Evolutionary conservation across 2,329 filamentous ascomycete genomes (phyloP).

Genomic region (Pestalotiopsis sp.): DNA sequence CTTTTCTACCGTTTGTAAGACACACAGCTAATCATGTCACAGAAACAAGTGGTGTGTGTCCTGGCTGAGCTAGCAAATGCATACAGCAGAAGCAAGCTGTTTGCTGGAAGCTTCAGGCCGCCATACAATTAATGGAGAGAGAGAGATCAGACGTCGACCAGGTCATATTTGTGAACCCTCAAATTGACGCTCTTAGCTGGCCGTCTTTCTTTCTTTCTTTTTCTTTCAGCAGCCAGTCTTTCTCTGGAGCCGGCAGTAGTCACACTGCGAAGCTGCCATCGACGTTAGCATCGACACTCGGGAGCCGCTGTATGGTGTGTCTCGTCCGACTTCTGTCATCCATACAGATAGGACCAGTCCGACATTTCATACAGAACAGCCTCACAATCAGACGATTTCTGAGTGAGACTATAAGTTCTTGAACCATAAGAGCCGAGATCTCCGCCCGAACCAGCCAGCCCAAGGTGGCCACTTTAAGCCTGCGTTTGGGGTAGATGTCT

Average conservation of each 20-base stretch:
- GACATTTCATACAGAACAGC: not conserved
- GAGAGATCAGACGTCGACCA: not conserved
- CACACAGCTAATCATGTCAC: not conserved
- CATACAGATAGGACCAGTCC: not conserved
- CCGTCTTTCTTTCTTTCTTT: not conserved
- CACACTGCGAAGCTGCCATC: not conserved
- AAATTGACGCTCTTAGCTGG: not conserved
- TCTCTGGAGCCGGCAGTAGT: not conserved
- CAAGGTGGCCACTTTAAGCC: too few species aligned
- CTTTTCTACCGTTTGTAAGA: not conserved
- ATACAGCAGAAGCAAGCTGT: not conserved
- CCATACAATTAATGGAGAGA: not conserved
- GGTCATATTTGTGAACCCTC: not conserved
- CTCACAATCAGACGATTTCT: not conserved
- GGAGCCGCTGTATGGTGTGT: not conserved
- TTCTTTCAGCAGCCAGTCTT: not conserved
- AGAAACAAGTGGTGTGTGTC: not conserved
- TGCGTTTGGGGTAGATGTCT: too few species aligned
- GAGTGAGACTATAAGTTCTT: not conserved
- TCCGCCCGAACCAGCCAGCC: too few species aligned
- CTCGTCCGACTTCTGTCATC: too few species aligned
- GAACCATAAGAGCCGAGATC: too few species aligned
- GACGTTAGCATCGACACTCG: not conserved
- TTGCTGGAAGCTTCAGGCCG: not conserved
- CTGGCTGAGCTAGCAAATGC: not conserved